Percentiles rank a stretch among this genome's conserved stretches.
Conservation (phyloP, 768 basidiomycete genomes). For the Strobilomyces confusus region DNA sequence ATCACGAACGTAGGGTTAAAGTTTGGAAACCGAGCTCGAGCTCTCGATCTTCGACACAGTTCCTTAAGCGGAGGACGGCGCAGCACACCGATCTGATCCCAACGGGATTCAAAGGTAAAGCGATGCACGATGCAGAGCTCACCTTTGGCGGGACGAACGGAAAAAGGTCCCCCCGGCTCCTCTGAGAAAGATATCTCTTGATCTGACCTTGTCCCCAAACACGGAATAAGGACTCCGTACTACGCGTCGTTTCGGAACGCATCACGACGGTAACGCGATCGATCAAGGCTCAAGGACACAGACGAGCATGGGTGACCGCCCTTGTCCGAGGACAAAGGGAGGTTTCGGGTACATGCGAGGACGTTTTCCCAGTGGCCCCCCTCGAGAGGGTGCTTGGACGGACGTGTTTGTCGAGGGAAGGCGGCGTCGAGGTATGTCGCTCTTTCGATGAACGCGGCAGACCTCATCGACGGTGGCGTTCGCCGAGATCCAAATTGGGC, state of each 20-base stretch:
- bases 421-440: too few relatives aligned
- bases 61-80: conserved; percentile 32
- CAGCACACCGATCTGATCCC: not conserved
- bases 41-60: conserved; percentile 44
- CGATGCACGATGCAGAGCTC: not conserved
- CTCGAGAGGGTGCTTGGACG: too few relatives aligned
- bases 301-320: conserved; percentile 32
- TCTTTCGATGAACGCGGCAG: too few relatives aligned
- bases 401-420: too few relatives aligned
- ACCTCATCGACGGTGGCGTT: too few relatives aligned
- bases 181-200: conserved; percentile 39
- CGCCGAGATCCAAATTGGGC: conserved; percentile 5
- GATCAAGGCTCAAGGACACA: conserved; percentile 13
- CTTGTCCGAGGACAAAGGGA: conserved; percentile 38
- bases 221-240: conserved; percentile 39
- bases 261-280: conserved; percentile 22
- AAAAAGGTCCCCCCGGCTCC: conserved; percentile 45
- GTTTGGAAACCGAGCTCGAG: conserved; percentile 38
- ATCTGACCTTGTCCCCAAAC: conserved; percentile 46
- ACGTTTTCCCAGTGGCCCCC: conserved; percentile 40
- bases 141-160: conserved; percentile 41
- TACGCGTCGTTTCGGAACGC: not conserved
- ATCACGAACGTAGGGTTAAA: conserved; percentile 51
- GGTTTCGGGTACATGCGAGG: conserved; percentile 43
- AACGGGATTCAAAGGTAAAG: not conserved